phyloP scores from a whole-genome alignment of 805 yeast genomes.

The Ogataea siamensis region DNA sequence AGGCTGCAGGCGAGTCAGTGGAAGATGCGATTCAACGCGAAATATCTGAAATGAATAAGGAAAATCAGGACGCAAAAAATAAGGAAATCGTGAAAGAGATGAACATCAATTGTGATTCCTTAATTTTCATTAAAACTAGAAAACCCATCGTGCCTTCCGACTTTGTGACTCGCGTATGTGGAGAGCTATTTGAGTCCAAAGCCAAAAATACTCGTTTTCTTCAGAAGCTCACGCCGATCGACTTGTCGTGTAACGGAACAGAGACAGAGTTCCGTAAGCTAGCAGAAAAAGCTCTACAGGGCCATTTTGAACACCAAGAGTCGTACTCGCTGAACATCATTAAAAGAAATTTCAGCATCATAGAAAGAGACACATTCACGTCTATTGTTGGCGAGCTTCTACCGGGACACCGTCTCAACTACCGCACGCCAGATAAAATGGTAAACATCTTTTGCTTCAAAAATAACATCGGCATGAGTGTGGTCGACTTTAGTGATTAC shows the following conservation, averaged over 20 bases:
- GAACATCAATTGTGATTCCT: slow-evolving; percentile 74
- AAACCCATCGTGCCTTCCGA: slow-evolving; percentile 76
- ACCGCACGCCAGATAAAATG: slow-evolving; percentile 74
- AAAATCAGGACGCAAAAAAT: slow-evolving; percentile 36
- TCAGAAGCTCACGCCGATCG: slow-evolving; percentile 79
- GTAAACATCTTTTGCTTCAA: slow-evolving; percentile 87
- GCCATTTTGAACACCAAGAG: slow-evolving; percentile 20
- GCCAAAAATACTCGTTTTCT: slow-evolving; percentile 66
- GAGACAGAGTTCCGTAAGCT: slow-evolving; percentile 64
- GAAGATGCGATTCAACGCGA: slow-evolving; percentile 78
- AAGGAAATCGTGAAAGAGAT: slow-evolving; percentile 56
- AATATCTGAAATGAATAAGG: slow-evolving; percentile 55
- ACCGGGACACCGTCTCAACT: slow-evolving; percentile 72
- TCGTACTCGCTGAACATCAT: slow-evolving; percentile 80
- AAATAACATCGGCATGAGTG: slow-evolving; percentile 83
- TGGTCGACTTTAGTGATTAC: slow-evolving; percentile 56
- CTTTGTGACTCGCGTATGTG: slow-evolving; percentile 63
- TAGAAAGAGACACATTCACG: slow-evolving; percentile 73
- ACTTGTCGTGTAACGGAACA: slow-evolving; percentile 69
- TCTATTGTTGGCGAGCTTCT: slow-evolving; percentile 42
- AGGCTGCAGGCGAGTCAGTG: slow-evolving; percentile 49
- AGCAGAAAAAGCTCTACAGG: slow-evolving; percentile 17
- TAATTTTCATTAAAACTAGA: slow-evolving; percentile 78
- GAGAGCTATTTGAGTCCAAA: slow-evolving; percentile 51
- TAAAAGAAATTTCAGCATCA: slow-evolving; percentile 71